phyloP scores from a whole-genome alignment of 2,329 filamentous ascomycete species.

The Trichoderma sp. region DNA sequence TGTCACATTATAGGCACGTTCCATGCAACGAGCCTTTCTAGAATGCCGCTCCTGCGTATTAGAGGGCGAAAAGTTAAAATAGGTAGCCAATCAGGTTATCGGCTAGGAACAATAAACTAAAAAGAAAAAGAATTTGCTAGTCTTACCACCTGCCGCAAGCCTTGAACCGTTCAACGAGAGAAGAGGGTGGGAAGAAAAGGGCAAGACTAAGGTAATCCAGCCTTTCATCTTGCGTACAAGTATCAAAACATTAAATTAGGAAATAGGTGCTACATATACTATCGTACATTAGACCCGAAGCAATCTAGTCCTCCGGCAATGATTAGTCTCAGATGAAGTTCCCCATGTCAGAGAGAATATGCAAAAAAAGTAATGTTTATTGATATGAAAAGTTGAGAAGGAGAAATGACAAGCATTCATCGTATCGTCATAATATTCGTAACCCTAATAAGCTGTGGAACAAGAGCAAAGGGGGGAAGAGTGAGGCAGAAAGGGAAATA shows the following conservation, averaged over 20 bases:
- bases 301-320: not conserved
- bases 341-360: not conserved
- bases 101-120: not conserved
- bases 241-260: not conserved
- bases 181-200: not conserved
- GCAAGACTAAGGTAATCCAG: not conserved
- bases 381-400: not conserved
- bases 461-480: slow-evolving; percentile 28
- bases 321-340: not conserved
- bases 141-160: not conserved
- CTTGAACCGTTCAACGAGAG: slow-evolving; percentile 1
- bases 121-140: not conserved
- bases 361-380: not conserved
- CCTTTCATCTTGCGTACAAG: not conserved
- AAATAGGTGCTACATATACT: not conserved
- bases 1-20: too few relatives aligned
- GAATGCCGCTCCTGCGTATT: too few relatives aligned
- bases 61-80: not conserved
- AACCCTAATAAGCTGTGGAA: slow-evolving; percentile 35
- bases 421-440: slow-evolving; percentile 23
- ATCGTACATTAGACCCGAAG: not conserved
- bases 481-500: slow-evolving; percentile 36
- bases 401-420: not conserved
- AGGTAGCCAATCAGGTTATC: not conserved
- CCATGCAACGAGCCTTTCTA: too few relatives aligned